Base-by-base conservation (phyloP, 306 rosid species). In the Quercus suber region DNA sequence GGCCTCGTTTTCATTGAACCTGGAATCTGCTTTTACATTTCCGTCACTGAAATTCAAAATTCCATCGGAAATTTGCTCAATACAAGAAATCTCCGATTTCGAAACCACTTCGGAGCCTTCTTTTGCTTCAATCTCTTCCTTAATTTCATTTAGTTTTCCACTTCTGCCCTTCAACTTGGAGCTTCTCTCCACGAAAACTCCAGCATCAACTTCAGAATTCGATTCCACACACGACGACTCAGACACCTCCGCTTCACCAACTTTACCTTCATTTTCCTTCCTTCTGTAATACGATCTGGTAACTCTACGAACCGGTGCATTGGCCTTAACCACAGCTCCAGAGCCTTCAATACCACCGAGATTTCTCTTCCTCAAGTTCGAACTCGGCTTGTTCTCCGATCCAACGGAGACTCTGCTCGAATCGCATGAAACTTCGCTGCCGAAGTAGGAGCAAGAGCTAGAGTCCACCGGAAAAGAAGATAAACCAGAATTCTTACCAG, bases 161-260 rank as follows among this genome's bases (percentile, higher is more conserved):
- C 74, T 79, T n/a, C 73, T 73, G 27, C 67, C 76, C 82, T 91
- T 92, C 65, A 80, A 79, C 77, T 84, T 88, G 73, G 84, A 71
- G 70, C 67, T 89, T 28, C 84, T 84, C 57, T 71, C 77, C 14
- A 69, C 58, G 5, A 63, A 14, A 69, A 27, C 59, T 18, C 53
- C 85, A 75, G 77, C 80, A 59, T 33, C 81, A 68, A 80, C 82
- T 52, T 90, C 87, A 25, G 87, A 87, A 79, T 70, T 91, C 3
- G 99, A 95, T 67, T 92, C 97, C 80, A 93, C 99, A 17, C 98
- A 95, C 55, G 99, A 92, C 60, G 87, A 81, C 75, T 91, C 94
- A 0, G 98, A 90, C 4, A 82, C 82, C 59, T 92, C 93, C 3
- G 71, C 80, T 49, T 85, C 92, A n/a, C 82, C 76, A 55, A 21